phyloP scores from a whole-genome alignment of 2,329 filamentous ascomycete species.

The Helicocarpus griseus region DNA sequence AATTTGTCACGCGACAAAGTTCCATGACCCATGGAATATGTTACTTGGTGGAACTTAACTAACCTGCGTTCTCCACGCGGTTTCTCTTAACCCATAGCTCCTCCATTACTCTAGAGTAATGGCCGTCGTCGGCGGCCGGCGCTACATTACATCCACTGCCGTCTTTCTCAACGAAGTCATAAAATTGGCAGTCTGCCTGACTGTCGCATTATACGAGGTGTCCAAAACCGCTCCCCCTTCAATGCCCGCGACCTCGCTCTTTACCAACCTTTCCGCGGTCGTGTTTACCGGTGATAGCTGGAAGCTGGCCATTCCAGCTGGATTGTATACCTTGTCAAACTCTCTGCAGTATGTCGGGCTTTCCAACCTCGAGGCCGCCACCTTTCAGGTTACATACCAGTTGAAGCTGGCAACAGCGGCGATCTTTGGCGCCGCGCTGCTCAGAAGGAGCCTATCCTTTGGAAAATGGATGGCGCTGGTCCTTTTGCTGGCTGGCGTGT shows the following conservation, averaged over 20 bases:
- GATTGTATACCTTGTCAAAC: slow-evolving; percentile 84
- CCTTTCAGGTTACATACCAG: slow-evolving; percentile 90
- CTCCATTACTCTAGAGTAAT: slow-evolving; percentile 94
- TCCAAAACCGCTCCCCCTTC: slow-evolving; percentile 67
- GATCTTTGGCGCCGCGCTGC: slow-evolving; percentile 70
- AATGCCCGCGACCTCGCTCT: slow-evolving; percentile 68
- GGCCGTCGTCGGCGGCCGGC: slow-evolving; percentile 71
- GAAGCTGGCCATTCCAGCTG: slow-evolving; percentile 85
- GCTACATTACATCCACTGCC: slow-evolving; percentile 88
- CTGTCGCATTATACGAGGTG: slow-evolving; percentile 79
- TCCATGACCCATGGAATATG: background rate
- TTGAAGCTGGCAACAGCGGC: slow-evolving; percentile 89
- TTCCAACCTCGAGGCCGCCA: slow-evolving; percentile 81
- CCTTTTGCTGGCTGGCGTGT: slow-evolving; percentile 70
- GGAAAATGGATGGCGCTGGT: slow-evolving; percentile 75
- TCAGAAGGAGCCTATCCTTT: slow-evolving; percentile 59
- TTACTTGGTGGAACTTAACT: background rate
- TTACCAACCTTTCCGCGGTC: slow-evolving; percentile 66
- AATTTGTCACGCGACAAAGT: background rate
- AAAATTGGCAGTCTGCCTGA: slow-evolving; percentile 77
- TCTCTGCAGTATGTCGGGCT: slow-evolving; percentile 88
- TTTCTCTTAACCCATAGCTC: slow-evolving; percentile 47
- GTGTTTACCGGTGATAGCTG: slow-evolving; percentile 88
- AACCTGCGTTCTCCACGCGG: background rate
- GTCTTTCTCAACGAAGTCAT: slow-evolving; percentile 89